Evolutionary conservation across 306 rosid species (phyloP).

Genomic region (Vigna mungo): DNA sequence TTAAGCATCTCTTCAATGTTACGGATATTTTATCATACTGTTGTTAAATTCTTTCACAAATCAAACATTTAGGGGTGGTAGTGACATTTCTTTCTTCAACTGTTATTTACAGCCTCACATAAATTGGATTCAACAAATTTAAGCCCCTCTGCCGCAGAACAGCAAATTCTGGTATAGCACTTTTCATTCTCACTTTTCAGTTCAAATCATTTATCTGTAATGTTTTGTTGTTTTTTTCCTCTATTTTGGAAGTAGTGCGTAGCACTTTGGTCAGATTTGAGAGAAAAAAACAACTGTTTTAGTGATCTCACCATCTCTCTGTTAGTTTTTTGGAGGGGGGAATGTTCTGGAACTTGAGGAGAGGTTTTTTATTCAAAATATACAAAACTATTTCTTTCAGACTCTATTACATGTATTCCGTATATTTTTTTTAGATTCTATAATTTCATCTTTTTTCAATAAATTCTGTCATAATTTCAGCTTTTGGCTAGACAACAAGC

Average conservation of each 20-base stretch:
- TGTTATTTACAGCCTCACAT: constrained; percentile 65
- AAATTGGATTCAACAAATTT: constrained; percentile 66
- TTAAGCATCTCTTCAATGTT: constrained; percentile 30
- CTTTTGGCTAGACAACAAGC: constrained; percentile 99
- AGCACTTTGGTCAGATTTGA: constrained; percentile 19
- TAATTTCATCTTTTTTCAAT: constrained; percentile 5
- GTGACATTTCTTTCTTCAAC: constrained; percentile 49
- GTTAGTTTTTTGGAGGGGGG: background rate
- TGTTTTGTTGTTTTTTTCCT: background rate
- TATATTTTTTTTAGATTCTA: constrained; percentile 36
- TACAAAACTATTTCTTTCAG: constrained; percentile 12
- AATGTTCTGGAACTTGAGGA: background rate
- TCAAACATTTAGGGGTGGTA: constrained; percentile 28
- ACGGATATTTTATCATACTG: constrained; percentile 32
- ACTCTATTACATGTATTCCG: constrained; percentile 5
- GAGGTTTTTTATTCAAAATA: constrained; percentile 10
- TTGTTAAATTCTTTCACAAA: constrained; percentile 16
- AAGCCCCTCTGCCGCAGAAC: constrained; percentile 79
- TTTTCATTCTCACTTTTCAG: constrained; percentile 37
- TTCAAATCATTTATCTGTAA: constrained; percentile 26
- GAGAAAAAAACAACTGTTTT: constrained; percentile 26
- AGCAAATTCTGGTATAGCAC: constrained; percentile 86
- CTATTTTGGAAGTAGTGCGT: constrained; percentile 28
- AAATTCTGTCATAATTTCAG: constrained; percentile 54
- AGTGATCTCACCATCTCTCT: background rate